These are phyloP conservation scores for Atractiella rhizophila DNA, from an alignment of 768 basidiomycete species.

Conservation along the genomic window DNA sequence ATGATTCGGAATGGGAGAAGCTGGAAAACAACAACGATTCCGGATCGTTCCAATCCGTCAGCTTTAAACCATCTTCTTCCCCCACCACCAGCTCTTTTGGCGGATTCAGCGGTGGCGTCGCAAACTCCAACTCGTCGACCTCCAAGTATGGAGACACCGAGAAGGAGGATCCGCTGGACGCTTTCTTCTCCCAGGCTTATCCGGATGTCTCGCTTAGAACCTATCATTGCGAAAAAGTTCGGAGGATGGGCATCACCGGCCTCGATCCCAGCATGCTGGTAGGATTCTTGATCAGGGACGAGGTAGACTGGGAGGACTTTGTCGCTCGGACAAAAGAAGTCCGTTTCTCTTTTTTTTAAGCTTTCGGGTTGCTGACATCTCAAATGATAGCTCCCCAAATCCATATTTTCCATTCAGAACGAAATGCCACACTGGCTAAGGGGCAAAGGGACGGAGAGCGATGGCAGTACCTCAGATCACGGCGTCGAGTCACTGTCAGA, in stretches of 20 bases:
- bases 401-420: no score
- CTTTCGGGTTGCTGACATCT: no score
- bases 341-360: no score
- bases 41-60: background rate
- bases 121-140: constrained; percentile 22
- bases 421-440: no score
- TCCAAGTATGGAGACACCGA: constrained; percentile 18
- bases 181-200: constrained; percentile 44
- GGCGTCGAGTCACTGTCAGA: no score
- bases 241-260: constrained; percentile 75
- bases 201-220: constrained; percentile 45
- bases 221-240: constrained; percentile 86
- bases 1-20: background rate
- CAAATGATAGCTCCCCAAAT: no score
- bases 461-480: no score
- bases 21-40: background rate
- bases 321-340: constrained; percentile 41
- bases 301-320: constrained; percentile 66
- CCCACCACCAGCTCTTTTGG: constrained; percentile 16
- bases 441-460: no score
- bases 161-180: constrained; percentile 21
- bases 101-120: constrained; percentile 16
- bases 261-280: constrained; percentile 94
- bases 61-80: constrained; percentile 15
- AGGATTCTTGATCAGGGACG: constrained; percentile 63